A percentile compares a stretch with the other conserved stretches of the same genome.
Conservation (phyloP, 2,329 filamentous ascomycete species). For the Myriosclerotinia curreyana region DNA sequence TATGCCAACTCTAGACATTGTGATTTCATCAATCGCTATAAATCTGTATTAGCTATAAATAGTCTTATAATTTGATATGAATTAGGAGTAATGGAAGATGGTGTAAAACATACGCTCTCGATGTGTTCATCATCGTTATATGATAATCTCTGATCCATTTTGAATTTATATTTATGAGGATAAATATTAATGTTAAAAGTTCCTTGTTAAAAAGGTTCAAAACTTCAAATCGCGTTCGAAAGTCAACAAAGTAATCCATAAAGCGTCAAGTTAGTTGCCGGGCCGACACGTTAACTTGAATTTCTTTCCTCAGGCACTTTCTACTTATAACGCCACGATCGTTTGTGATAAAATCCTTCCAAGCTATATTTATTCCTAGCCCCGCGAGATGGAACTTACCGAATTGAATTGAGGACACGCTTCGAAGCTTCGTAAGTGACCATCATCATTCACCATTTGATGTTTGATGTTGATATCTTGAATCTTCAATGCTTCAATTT, state of each 20-base stretch:
- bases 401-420: constrained; percentile 23
- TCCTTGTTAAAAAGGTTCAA: not conserved
- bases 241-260: constrained; percentile 15
- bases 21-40: constrained; percentile 37
- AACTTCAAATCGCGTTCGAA: constrained; percentile 8
- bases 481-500: constrained; percentile 15
- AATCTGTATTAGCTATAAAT: constrained; percentile 10
- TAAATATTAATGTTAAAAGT: constrained; percentile 3
- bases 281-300: not conserved
- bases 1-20: constrained; percentile 64
- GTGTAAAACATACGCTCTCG: constrained; percentile 31
- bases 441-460: not conserved
- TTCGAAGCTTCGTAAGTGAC: constrained; percentile 21
- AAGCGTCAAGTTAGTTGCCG: constrained; percentile 7
- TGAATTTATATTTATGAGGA: constrained; percentile 12
- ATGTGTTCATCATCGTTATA: constrained; percentile 35
- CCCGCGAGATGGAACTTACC: constrained; percentile 22
- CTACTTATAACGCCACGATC: not conserved
- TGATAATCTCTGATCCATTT: constrained; percentile 36
- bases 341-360: not conserved
- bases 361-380: not conserved
- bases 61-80: not conserved
- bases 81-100: not conserved
- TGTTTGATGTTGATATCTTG: constrained; percentile 2
- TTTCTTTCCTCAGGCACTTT: not conserved